A percentile compares a stretch with the other conserved stretches of the same genome.
Evolutionary conservation across 495 filamentous ascomycete species (phyloP).

Genomic region (Aspergillus affinis): DNA sequence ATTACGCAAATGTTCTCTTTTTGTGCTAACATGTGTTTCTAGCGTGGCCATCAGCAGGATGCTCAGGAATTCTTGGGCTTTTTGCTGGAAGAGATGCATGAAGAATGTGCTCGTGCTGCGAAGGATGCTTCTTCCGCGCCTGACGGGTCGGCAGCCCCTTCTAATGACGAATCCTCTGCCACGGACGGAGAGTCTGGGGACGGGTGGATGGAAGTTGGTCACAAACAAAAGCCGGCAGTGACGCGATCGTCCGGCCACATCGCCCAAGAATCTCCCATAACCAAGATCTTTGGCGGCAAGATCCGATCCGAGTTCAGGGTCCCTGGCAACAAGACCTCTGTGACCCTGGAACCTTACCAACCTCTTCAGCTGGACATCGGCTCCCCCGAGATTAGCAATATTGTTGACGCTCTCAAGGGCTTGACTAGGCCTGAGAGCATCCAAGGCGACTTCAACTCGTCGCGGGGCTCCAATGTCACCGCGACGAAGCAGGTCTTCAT

Average conservation of each 20-base stretch:
- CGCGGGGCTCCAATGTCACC: conserved; percentile 69
- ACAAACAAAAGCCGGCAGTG: conserved; percentile 80
- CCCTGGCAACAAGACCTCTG: conserved; percentile 81
- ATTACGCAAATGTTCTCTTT: conserved; percentile 1
- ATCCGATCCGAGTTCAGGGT: conserved; percentile 86
- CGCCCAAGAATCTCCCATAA: conserved; percentile 75
- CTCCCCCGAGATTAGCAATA: conserved; percentile 78
- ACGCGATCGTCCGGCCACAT: conserved; percentile 84
- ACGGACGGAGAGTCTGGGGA: conserved; percentile 34
- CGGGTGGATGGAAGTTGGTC: conserved; percentile 93
- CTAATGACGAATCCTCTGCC: conserved; percentile 39
- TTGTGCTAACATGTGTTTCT: no score
- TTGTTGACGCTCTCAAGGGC: conserved; percentile 84
- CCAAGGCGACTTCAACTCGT: conserved; percentile 82
- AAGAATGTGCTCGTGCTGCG: conserved; percentile 82
- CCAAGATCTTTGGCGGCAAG: conserved; percentile 91
- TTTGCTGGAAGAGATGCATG: conserved; percentile 86
- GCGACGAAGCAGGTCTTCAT: conserved; percentile 95
- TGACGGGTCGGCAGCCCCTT: conserved; percentile 42
- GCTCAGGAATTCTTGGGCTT: conserved; percentile 97
- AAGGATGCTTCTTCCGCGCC: conserved; percentile 47
- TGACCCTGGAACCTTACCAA: conserved; percentile 91
- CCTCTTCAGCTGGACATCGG: conserved; percentile 94
- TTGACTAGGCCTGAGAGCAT: conserved; percentile 81
- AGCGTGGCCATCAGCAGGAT: conserved; percentile 96